A percentile compares a stretch with the other conserved stretches of the same genome.
Conservation (phyloP, 257 asterid genomes). For the Solanum clarkiae region DNA sequence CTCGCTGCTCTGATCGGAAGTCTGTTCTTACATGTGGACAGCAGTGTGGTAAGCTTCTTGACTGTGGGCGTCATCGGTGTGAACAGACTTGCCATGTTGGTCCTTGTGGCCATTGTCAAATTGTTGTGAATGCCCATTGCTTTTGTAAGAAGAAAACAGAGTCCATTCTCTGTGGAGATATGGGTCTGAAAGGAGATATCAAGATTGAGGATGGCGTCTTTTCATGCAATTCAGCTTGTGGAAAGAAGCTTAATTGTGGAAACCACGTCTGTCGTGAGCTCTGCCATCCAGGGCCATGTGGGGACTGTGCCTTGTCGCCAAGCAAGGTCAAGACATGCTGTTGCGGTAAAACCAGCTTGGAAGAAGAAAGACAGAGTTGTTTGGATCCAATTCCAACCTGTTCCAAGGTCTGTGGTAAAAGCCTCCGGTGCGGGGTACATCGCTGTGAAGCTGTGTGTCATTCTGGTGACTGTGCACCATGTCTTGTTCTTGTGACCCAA, state of each 20-base stretch:
- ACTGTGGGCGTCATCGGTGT: conserved; percentile 79
- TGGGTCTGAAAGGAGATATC: conserved; percentile 70
- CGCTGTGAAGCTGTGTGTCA: conserved; percentile 61
- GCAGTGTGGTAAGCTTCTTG: conserved; percentile 72
- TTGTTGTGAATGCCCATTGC: conserved; percentile 67
- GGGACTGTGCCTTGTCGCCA: conserved; percentile 73
- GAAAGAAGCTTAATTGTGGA: conserved; percentile 53
- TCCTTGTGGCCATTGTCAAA: conserved; percentile 71
- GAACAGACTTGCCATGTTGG: conserved; percentile 74
- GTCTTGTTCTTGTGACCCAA: conserved; percentile 60
- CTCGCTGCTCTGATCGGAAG: conserved; percentile 85
- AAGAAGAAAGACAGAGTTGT: conserved; percentile 54
- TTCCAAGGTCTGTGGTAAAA: conserved; percentile 54
- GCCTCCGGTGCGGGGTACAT: conserved; percentile 69
- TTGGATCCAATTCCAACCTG: conserved; percentile 90
- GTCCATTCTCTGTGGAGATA: conserved; percentile 64
- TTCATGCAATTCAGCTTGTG: conserved; percentile 63
- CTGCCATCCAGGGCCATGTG: conserved; percentile 95
- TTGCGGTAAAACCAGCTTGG: conserved; percentile 74
- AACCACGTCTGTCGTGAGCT: conserved; percentile 61
- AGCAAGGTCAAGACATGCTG: conserved; percentile 57
- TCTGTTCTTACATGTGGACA: conserved; percentile 85
- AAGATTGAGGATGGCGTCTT: conserved; percentile 62
- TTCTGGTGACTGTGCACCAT: conserved; percentile 70
- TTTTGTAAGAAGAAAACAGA: conserved; percentile 76